Evolutionary conservation across 306 rosid species (phyloP).

Genomic region (Begonia fuchsioides): DNA sequence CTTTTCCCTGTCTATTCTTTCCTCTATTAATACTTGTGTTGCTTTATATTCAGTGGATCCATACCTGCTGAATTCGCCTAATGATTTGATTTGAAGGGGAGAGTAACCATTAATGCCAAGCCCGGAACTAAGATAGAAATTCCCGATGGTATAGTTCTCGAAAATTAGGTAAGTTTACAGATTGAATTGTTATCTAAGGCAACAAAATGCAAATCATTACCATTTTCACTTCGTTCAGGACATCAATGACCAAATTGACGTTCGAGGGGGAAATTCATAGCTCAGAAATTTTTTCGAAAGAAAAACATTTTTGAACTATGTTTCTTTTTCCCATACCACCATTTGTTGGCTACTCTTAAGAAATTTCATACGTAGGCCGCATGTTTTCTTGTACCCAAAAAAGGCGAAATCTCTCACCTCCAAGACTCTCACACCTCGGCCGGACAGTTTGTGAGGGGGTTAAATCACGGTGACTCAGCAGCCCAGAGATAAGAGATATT

Average conservation of each 20-base stretch:
- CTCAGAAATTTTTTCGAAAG: conserved; percentile 3
- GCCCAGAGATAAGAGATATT: no score
- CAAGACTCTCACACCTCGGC: no score
- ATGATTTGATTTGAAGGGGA: conserved; percentile 36
- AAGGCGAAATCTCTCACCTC: no score
- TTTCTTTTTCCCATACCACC: background rate
- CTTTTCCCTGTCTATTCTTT: no score
- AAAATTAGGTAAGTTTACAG: conserved; percentile 34
- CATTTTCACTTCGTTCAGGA: conserved; percentile 23
- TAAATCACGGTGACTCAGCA: no score
- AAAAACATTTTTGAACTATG: background rate
- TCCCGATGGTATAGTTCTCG: conserved; percentile 45
- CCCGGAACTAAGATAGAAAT: conserved; percentile 56
- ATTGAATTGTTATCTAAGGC: background rate
- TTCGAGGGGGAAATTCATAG: conserved; percentile 10
- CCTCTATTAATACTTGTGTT: no score
- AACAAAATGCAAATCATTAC: no score
- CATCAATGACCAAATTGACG: conserved; percentile 29
- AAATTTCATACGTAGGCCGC: no score
- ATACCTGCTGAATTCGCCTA: no score
- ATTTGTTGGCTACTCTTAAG: background rate
- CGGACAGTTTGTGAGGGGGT: no score
- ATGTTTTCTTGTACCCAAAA: no score
- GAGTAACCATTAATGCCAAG: conserved; percentile 40
- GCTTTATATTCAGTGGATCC: no score